Base-by-base conservation (phyloP, 306 rosid species). In the Fragaria vesca region DNA sequence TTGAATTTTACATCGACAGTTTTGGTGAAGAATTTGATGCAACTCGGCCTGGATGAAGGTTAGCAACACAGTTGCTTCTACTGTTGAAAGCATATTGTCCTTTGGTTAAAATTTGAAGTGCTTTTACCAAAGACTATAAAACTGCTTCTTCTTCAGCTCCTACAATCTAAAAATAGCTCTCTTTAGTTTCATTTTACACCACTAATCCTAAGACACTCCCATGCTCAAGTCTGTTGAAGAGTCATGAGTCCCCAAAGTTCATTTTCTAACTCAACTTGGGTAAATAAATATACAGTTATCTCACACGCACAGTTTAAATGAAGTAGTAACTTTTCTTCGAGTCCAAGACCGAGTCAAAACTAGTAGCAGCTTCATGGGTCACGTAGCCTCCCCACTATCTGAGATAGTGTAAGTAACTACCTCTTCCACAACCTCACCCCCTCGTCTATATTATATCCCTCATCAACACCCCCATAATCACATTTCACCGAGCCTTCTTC, bases 311-410 rank as follows among this genome's bases (percentile, higher is more conserved):
- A 36, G 70, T 66, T 10, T 17, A 71, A 50, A 48, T 2, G 2
- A 5, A 20, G 38, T 5, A 17, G 47, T 5, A 38, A 30, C 12
- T 54, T 51, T 51, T 50, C 8, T 20, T 20, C 6, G 3, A 8
- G 60, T 58, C 32, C 30, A 62, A 28, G 69, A 55, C 52, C 83
- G 13, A 20, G 78, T 43, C 70, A 66, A 12, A 52, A 50, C 3
- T 34, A 47, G 40, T 40, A 28, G 15, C n/a, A 16, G 34, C 76
- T 43, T 43, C 68, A 13, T 38, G 42, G 52, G 58, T 38, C 74
- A 69, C 47, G 60, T 75, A 38, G 72, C 66, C 66, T 28, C 55
- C 80, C 80, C 80, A 81, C 80, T 67, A 57, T 38, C 20, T 62
- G 26, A 24, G 61, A 11, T 42, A 30, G 32, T 32, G 72, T 0